Percentiles rank a stretch among this genome's conserved stretches.
These are phyloP conservation scores for Platismatia glauca DNA, from an alignment of 495 filamentous ascomycete genomes.

Conservation along the genomic window DNA sequence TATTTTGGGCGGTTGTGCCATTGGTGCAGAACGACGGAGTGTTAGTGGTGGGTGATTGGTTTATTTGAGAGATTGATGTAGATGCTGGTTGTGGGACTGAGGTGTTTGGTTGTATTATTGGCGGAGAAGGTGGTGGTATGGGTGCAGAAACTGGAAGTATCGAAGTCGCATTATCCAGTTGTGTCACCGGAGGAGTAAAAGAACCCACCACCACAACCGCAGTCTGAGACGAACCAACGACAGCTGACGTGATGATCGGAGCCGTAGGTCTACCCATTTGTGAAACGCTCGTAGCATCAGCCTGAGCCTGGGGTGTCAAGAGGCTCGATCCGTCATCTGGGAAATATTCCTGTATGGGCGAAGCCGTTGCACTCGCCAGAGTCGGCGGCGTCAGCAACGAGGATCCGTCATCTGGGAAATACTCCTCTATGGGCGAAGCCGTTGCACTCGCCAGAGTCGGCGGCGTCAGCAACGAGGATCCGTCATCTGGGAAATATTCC, in stretches of 20 bases:
- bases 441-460: background rate
- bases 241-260: background rate
- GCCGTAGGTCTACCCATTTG: background rate
- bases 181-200: background rate
- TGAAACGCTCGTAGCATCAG: background rate
- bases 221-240: background rate
- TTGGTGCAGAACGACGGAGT: background rate
- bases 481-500: background rate
- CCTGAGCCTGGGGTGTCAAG: background rate
- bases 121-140: background rate
- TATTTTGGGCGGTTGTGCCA: slow-evolving; percentile 1
- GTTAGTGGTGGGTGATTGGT: background rate
- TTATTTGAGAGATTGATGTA: background rate
- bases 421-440: background rate
- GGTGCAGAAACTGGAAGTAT: background rate
- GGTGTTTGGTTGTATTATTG: background rate
- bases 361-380: background rate
- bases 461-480: background rate
- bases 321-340: background rate
- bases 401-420: background rate
- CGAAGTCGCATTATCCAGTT: background rate
- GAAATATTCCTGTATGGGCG: background rate
- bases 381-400: background rate
- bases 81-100: background rate
- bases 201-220: background rate